phyloP scores from a whole-genome alignment of 2,329 filamentous ascomycete species.

The Botrytis fragariae region DNA sequence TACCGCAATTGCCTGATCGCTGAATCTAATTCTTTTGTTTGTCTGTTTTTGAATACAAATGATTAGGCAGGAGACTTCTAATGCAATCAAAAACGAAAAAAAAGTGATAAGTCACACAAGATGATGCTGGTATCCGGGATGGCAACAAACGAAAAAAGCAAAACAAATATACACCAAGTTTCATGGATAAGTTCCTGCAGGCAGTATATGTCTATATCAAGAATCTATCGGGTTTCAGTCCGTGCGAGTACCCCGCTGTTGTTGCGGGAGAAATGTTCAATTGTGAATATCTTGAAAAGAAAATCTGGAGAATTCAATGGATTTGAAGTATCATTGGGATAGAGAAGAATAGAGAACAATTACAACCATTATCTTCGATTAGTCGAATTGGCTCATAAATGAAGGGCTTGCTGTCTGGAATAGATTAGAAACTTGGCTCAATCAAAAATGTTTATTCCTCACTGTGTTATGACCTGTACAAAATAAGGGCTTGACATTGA shows the following conservation, averaged over 20 bases:
- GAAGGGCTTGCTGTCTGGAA: not conserved
- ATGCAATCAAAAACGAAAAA: not conserved
- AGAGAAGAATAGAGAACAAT: not conserved
- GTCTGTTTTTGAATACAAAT: not conserved
- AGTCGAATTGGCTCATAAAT: not conserved
- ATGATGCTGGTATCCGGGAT: not conserved
- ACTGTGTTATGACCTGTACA: not conserved
- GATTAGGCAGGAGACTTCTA: not conserved
- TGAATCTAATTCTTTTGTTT: not conserved
- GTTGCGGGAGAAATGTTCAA: not conserved
- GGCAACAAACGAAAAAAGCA: not conserved
- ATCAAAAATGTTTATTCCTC: not conserved
- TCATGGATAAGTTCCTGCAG: not conserved
- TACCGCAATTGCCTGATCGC: not conserved
- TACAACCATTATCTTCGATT: too few species aligned
- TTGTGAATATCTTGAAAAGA: not conserved
- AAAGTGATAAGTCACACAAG: not conserved
- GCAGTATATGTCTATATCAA: not conserved
- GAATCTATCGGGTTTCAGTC: not conserved
- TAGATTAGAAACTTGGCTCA: not conserved
- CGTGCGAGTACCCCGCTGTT: not conserved
- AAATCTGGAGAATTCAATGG: not conserved
- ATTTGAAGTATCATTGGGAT: not conserved
- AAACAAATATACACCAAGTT: not conserved
- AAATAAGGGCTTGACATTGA: not conserved